Conservation (phyloP, 768 basidiomycete species). For the Arthromyces matolae region DNA sequence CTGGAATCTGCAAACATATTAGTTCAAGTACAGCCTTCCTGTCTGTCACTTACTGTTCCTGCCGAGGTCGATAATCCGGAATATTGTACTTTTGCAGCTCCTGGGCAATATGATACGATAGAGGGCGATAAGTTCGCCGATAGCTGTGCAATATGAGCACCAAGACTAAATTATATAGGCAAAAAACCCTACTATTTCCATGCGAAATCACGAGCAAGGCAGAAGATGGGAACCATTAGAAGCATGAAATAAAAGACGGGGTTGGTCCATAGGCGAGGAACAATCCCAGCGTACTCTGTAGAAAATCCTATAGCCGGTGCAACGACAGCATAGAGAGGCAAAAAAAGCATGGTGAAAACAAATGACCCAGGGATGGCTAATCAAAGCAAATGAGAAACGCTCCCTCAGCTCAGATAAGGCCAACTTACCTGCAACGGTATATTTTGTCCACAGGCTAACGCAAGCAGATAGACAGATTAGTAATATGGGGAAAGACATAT, state of each 20-base stretch:
- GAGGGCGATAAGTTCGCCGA: slow-evolving; percentile 82
- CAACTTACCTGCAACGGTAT: slow-evolving; percentile 81
- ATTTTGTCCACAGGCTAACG: slow-evolving; percentile 96
- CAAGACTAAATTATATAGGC: slow-evolving; percentile 10
- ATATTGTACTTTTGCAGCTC: slow-evolving; percentile 99
- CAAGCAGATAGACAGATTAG: slow-evolving; percentile 2
- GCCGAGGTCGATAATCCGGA: slow-evolving; percentile 92
- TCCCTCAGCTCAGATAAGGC: not conserved
- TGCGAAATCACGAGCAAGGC: slow-evolving; percentile 81
- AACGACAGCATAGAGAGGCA: slow-evolving; percentile 85
- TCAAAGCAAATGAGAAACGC: slow-evolving; percentile 4
- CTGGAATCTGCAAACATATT: slow-evolving; percentile 64
- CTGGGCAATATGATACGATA: slow-evolving; percentile 97
- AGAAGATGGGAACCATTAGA: slow-evolving; percentile 78
- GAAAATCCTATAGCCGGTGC: slow-evolving; percentile 89
- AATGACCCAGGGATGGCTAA: slow-evolving; percentile 96
- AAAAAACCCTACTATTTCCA: slow-evolving; percentile 88
- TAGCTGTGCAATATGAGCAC: slow-evolving; percentile 57
- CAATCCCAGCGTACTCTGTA: slow-evolving; percentile 84
- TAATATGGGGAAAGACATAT: not conserved
- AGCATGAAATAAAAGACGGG: slow-evolving; percentile 88
- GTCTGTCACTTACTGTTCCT: slow-evolving; percentile 84
- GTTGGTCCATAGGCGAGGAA: slow-evolving; percentile 86
- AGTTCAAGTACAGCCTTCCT: not conserved
- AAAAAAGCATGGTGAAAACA: slow-evolving; percentile 91